Conservation (phyloP, 2,329 filamentous ascomycete species). For the Fusarium liriodendri region DNA sequence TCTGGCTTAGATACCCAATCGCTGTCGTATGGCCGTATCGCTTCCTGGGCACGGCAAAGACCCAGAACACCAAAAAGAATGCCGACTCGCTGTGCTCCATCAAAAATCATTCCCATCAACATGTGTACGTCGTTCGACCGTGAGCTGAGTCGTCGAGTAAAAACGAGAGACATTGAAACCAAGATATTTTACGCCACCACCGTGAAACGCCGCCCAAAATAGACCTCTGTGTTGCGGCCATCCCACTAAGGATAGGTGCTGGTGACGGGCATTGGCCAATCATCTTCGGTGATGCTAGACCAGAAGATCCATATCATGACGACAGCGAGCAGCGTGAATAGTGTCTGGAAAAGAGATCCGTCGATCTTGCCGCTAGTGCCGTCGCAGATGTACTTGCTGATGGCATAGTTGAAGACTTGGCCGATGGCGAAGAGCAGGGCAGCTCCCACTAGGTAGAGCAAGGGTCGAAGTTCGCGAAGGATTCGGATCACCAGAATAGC, state of each 20-base stretch:
- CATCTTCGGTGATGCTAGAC: conserved; percentile 99
- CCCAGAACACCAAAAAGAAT: conserved; percentile 28
- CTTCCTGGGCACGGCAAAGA: conserved; percentile 16
- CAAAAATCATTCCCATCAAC: conserved; percentile 44
- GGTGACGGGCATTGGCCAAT: conserved; percentile 79
- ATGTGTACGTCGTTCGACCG: conserved; percentile 44
- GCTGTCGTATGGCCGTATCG: conserved; percentile 12
- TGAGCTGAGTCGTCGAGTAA: conserved; percentile 41
- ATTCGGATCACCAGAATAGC: conserved; percentile 84
- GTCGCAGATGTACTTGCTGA: conserved; percentile 90
- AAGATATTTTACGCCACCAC: conserved; percentile 37
- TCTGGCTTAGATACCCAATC: conserved; percentile 40
- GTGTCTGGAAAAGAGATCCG: conserved; percentile 89
- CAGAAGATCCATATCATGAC: conserved; percentile 93
- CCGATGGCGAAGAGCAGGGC: conserved; percentile 88
- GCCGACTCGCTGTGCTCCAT: conserved; percentile 32
- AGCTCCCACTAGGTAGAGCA: conserved; percentile 84
- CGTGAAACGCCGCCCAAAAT: conserved; percentile 42
- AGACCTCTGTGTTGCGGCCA: conserved; percentile 14
- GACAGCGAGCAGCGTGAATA: conserved; percentile 90
- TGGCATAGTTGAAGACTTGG: conserved; percentile 95
- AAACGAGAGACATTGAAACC: conserved; percentile 44
- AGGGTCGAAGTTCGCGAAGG: conserved; percentile 89
- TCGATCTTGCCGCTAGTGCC: conserved; percentile 89
- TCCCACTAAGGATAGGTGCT: conserved; percentile 52